A percentile compares a stretch with the other conserved stretches of the same genome.
phyloP scores from a whole-genome alignment of 2,329 filamentous ascomycete species.

The Apiospora kogelbergensis region DNA sequence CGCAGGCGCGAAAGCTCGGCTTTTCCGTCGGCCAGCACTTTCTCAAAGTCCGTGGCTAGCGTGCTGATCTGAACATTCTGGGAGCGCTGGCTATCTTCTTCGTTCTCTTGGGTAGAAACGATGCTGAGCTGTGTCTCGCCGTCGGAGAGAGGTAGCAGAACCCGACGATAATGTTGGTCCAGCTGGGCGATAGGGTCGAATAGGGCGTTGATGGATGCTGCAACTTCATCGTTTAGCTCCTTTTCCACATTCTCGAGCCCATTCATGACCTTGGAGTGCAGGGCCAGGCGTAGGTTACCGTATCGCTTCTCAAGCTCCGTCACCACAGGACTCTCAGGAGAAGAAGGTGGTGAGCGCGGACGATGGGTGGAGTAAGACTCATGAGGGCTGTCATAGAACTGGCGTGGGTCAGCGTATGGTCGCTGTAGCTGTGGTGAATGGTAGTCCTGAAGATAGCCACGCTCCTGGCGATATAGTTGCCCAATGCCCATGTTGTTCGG shows the following conservation, averaged over 20 bases:
- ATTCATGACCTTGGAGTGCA: constrained; percentile 25
- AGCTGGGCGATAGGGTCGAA: constrained; percentile 5
- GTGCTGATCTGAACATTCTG: constrained; percentile 12
- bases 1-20: constrained; percentile 24
- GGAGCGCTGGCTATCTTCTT: background rate
- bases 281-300: constrained; percentile 23
- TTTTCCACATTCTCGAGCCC: constrained; percentile 21
- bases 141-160: background rate
- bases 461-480: background rate
- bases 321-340: constrained; percentile 20
- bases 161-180: background rate
- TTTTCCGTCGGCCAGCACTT: constrained; percentile 14
- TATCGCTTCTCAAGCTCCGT: constrained; percentile 22
- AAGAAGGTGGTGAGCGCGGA: constrained; percentile 11
- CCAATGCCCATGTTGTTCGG: background rate
- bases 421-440: constrained; percentile 16
- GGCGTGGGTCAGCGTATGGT: background rate
- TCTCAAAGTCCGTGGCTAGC: constrained; percentile 9
- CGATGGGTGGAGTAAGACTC: constrained; percentile 9
- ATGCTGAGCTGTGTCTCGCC: constrained; percentile 9
- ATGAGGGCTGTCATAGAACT: constrained; percentile 12
- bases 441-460: background rate
- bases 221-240: constrained; percentile 15
- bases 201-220: constrained; percentile 17
- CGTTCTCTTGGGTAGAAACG: constrained; percentile 5